Evolutionary conservation across 176 grass and related monocot species (phyloP).

Genomic region (Panicum miliaceum): DNA sequence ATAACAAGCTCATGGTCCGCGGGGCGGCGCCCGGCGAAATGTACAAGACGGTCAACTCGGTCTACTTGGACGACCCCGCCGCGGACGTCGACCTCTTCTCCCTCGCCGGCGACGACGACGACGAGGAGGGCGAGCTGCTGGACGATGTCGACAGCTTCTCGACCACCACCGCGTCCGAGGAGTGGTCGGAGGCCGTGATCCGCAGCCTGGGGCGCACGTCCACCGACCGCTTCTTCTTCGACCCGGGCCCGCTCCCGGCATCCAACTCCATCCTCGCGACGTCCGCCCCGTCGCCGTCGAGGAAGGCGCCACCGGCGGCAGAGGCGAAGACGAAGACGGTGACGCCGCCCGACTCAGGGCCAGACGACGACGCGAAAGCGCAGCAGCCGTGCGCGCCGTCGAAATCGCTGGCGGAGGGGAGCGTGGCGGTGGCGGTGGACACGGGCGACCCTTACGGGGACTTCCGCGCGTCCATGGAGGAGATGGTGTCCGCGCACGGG

Average conservation of each 20-base stretch:
- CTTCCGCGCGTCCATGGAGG: conserved; percentile 93
- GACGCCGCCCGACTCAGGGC: neutral
- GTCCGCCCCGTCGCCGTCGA: neutral
- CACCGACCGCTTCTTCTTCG: conserved; percentile 70
- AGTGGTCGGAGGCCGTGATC: conserved; percentile 55
- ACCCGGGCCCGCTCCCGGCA: conserved; percentile 40
- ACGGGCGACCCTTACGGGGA: conserved; percentile 76
- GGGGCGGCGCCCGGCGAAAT: conserved; percentile 26
- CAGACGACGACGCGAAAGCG: neutral
- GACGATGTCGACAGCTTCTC: conserved; percentile 34
- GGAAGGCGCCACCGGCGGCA: neutral
- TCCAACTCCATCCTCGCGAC: conserved; percentile 48
- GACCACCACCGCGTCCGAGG: conserved; percentile 37
- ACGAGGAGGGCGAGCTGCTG: neutral
- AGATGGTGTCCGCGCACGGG: conserved; percentile 81
- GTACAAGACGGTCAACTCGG: conserved; percentile 65
- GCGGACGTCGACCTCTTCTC: conserved; percentile 8
- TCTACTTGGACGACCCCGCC: conserved; percentile 53
- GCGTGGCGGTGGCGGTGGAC: conserved; percentile 68
- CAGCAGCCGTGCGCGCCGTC: neutral
- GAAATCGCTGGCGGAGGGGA: conserved; percentile 49
- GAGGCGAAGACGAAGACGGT: neutral
- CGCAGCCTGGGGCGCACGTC: conserved; percentile 45
- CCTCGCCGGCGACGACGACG: neutral
- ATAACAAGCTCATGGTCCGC: neutral